phyloP scores from a whole-genome alignment of 2,329 filamentous ascomycete genomes.

The Waltergamsia citrina region DNA sequence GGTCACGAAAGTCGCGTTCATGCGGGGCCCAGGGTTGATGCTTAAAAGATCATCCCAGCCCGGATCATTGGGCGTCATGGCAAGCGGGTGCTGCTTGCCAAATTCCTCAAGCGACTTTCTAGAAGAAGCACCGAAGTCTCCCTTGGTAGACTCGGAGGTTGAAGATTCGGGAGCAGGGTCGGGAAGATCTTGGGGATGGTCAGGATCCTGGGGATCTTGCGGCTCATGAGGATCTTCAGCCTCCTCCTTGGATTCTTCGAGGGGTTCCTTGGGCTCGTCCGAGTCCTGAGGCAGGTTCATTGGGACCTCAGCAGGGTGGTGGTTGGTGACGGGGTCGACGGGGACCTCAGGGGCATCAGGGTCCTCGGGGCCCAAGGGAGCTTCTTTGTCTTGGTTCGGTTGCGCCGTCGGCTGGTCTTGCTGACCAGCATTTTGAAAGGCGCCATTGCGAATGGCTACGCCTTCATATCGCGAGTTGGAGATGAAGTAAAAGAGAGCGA shows the following conservation, averaged over 20 bases:
- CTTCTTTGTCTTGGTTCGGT: not conserved
- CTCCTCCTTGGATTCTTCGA: not conserved
- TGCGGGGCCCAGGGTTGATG: conserved; percentile 58
- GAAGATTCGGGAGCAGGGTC: not conserved
- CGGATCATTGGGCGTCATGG: conserved; percentile 39
- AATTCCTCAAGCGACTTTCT: conserved; percentile 15
- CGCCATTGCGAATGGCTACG: conserved; percentile 14
- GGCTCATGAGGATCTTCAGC: too few relatives aligned
- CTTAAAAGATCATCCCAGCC: conserved; percentile 42
- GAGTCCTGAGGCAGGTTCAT: conserved; percentile 2
- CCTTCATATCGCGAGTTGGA: conserved; percentile 45
- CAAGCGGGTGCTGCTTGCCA: conserved; percentile 34
- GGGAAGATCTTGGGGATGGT: too few relatives aligned
- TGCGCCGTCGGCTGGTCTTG: conserved; percentile 1
- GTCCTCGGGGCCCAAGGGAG: not conserved
- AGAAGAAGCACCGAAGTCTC: not conserved
- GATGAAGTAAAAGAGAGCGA: conserved; percentile 76
- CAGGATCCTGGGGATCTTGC: too few relatives aligned
- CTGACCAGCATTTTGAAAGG: conserved; percentile 3
- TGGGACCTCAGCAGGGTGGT: conserved; percentile 1
- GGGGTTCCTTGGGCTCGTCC: not conserved
- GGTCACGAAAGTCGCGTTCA: conserved; percentile 97
- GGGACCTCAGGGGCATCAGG: conserved; percentile 3
- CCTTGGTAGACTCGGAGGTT: not conserved
- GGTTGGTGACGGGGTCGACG: conserved; percentile 1